phyloP scores from a whole-genome alignment of 345 rosid genomes.

The Brassica napus region Da-Ae NC_063450.1:43865001-43865500 shows the following conservation, averaged over 20 bases:
- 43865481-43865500: slow-evolving; percentile 79
- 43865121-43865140: slow-evolving; percentile 21
- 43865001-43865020: slow-evolving; percentile 47
- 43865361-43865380: neutral
- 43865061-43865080: slow-evolving; percentile 32
- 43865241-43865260: slow-evolving; percentile 14
- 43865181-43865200: slow-evolving; percentile 17
- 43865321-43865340: neutral
- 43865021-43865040: slow-evolving; percentile 23
- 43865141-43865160: slow-evolving; percentile 22
- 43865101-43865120: slow-evolving; percentile 30
- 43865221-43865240: slow-evolving; percentile 30
- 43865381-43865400: neutral
- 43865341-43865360: neutral
- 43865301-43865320: slow-evolving; percentile 10
- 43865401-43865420: neutral
- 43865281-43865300: slow-evolving; percentile 19
- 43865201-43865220: slow-evolving; percentile 18
- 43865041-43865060: slow-evolving; percentile 31
- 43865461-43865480: slow-evolving; percentile 80
- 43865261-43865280: slow-evolving; percentile 21
- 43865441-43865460: slow-evolving; percentile 6
- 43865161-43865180: slow-evolving; percentile 26
- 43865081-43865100: slow-evolving; percentile 31
- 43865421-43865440: slow-evolving; percentile 11